Evolutionary conservation across 2,329 filamentous ascomycete genomes (phyloP), one percentile per base, ranked within the genome.

Genomic region (Blastomyces gilchristii): DNA sequence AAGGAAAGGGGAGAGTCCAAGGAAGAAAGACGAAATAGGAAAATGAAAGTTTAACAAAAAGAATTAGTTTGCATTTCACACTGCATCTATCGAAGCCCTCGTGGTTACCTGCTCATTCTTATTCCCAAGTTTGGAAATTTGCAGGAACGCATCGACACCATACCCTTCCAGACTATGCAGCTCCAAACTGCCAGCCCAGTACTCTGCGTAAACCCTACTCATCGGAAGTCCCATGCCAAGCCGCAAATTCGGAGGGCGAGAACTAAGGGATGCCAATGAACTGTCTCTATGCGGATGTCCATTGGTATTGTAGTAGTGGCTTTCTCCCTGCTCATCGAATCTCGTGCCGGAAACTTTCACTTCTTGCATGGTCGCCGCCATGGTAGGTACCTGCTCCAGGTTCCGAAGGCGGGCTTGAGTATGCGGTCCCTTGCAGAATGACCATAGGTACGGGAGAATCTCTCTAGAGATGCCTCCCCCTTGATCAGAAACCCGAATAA

Each of bases 111-210:
- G 91, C 79, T 99, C 94, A 72, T 97, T 97, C 81, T 96, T 97
- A 75, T 99, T 99, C 25, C 94, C 94, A 63, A 99, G 81, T 74
- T 96, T 95, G 5, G 91, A 96, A 65, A 99, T 96, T 73, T 97
- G 92, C 66, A 99, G 77, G 72, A 99, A 99, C 0, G 90, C 92
- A 78, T 99, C 94, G 7, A 95, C 91, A 16, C 94, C 94, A 73
- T 97, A 97, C 0, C 94, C 95, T 72, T 97, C 93, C 8, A 99
- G 79, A 71, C 89, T 97, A 73, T 97, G 93, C 64, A 97, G 76
- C 70, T 96, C 89, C 9, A 99, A 79, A 69, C 85, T 94, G 31
- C 94, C 94, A 2, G 94, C 94, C 94, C 94, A 99, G 75, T 97
- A 97, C 76, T 97, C 93, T 37, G 93, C 91, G 75, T 97, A 99